Base-by-base conservation (phyloP, 2,329 filamentous ascomycete species). In the Ramularia endophylla region DNA sequence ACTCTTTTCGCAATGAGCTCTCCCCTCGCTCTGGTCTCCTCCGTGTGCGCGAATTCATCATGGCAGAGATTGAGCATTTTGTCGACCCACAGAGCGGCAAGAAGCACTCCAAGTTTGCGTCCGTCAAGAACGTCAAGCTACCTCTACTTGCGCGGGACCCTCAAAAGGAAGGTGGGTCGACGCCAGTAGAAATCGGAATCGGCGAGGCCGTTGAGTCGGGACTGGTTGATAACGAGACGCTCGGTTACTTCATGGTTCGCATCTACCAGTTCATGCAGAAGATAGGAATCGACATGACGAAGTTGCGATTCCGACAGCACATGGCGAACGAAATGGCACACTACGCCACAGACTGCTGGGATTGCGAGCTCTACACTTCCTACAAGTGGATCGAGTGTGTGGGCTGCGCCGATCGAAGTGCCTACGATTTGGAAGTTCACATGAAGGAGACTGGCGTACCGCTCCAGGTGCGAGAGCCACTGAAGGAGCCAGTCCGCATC, bases 41-140 rank as follows among this genome's bases (percentile, higher is more conserved):
- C 44, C 85, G 92, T 56, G 92, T 98, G 31, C 86, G 92, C 57
- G 92, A 98, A 66, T 97, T 98, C 70, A 70, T 95, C 57, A 97
- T 98, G 92, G 92, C 90, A 17, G 92, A 98, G 69, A 95, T 98
- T 56, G 92, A 98, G 72, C 92, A 98, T 67, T 98, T 87, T 62
- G 92, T 98, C 53, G 92, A 98, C 59, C 92, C 92, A 8, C 75
- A 92, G 59, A 81, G 87, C 61, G 87, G 88, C 68, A 98, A 98
- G 80, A 94, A 92, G 70, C 92, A 98, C 65, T 69, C 76, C 38
- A 84, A 89, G 42, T 98, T 98, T 68, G 68, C 79, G 33, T 86
- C 95, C 58, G 82, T 98, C 44, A 82, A 87, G 60, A 73, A 94
- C 54, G 69, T 92, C 34, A 83, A 94, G 70, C 75, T 98, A 43